These are phyloP conservation scores for Diaporthe citriasiana DNA, from an alignment of 2,329 filamentous ascomycete genomes.

Conservation along the genomic window DNA sequence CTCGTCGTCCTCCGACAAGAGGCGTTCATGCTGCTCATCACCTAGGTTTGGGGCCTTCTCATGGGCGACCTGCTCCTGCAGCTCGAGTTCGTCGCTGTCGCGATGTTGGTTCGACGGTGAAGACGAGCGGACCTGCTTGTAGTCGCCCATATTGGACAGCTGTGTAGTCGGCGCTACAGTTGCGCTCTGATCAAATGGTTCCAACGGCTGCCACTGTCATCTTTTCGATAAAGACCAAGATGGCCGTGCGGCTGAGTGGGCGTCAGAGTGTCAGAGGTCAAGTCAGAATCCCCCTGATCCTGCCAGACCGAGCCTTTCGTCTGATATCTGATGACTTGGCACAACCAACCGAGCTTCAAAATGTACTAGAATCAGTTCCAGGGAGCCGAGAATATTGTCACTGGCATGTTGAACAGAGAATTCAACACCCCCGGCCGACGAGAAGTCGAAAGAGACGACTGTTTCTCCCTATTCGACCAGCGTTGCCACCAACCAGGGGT, in stretches of 20 bases:
- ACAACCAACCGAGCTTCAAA: not conserved
- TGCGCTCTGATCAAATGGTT: conserved; percentile 8
- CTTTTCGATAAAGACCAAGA: not conserved
- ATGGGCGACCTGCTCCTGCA: conserved; percentile 31
- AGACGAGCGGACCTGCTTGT: conserved; percentile 44
- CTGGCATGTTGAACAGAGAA: not conserved
- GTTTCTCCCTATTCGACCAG: not conserved
- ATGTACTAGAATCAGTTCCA: not conserved
- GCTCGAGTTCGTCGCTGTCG: conserved; percentile 33
- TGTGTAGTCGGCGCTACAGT: not conserved
- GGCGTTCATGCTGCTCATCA: conserved; percentile 42
- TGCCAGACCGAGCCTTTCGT: conserved; percentile 6
- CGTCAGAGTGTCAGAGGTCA: conserved; percentile 4
- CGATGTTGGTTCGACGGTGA: conserved; percentile 36
- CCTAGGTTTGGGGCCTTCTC: conserved; percentile 23
- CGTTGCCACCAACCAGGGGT: conserved; percentile 29
- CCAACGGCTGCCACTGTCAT: conserved; percentile 13
- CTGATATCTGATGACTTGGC: conserved; percentile 9
- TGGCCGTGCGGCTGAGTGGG: conserved; percentile 12
- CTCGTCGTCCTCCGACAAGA: conserved; percentile 36
- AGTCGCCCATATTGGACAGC: conserved; percentile 37
- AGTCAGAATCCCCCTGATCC: conserved; percentile 12
- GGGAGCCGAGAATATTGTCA: not conserved
- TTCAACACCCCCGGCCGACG: not conserved
- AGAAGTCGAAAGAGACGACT: not conserved